Conservation (phyloP, 805 yeast genomes). For the Wickerhamiella shivajii region DNA sequence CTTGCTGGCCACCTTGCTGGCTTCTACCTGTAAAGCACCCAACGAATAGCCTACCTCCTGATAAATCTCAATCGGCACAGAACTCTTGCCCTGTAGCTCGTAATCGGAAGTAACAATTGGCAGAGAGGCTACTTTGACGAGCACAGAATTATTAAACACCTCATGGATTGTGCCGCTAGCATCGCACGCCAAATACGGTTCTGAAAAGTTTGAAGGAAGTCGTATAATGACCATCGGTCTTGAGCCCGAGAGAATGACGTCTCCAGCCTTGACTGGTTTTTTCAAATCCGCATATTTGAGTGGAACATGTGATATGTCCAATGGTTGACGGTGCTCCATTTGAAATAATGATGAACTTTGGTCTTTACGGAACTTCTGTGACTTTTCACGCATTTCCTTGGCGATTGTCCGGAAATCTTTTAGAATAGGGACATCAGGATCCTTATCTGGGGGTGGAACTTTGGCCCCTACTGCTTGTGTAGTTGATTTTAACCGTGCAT, state of each 20-base stretch:
- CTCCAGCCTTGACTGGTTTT: slow-evolving; percentile 1
- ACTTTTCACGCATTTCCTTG: no score
- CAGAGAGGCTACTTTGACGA: no score
- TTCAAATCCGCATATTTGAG: neutral
- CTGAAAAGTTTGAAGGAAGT: neutral
- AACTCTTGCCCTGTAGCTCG: slow-evolving; percentile 1
- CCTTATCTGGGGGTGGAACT: no score
- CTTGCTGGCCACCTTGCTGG: neutral
- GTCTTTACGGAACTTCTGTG: no score
- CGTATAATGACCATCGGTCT: neutral
- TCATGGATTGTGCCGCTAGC: slow-evolving; percentile 4
- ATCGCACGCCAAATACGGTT: slow-evolving; percentile 2
- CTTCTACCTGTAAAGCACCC: slow-evolving; percentile 3
- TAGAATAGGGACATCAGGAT: no score
- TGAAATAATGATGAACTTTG: no score
- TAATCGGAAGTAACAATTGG: no score
- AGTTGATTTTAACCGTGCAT: no score
- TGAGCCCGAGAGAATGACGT: slow-evolving; percentile 2
- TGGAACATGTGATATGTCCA: neutral
- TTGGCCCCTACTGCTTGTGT: no score
- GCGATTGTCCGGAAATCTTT: no score
- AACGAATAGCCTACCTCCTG: slow-evolving; percentile 1
- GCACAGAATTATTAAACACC: no score
- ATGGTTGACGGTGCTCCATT: no score
- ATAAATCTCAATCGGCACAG: slow-evolving; percentile 4